These are phyloP conservation scores for Trichosporon sp. DNA, from an alignment of 1,284 basidiomycete species.

Conservation along the genomic window DNA sequence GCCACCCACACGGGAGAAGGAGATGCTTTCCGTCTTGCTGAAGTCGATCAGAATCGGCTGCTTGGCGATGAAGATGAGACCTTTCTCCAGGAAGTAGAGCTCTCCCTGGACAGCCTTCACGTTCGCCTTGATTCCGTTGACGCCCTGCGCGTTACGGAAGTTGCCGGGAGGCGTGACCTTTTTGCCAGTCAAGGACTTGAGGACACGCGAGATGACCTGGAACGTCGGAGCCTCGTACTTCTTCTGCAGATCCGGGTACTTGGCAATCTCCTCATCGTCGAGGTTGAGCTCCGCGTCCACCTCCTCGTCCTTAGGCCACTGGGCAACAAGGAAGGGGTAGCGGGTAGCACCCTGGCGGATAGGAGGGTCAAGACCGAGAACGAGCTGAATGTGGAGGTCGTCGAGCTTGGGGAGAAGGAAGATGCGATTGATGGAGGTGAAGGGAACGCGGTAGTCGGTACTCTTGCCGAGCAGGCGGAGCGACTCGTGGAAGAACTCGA, in stretches of 20 bases:
- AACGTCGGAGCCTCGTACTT: slow-evolving; percentile 79
- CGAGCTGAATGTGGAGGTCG: slow-evolving; percentile 91
- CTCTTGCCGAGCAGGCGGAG: slow-evolving; percentile 92
- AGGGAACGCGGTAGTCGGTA: slow-evolving; percentile 98
- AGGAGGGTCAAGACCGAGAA: slow-evolving; percentile 81
- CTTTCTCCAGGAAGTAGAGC: slow-evolving; percentile 96
- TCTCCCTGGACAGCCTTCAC: slow-evolving; percentile 96
- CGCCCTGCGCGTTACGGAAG: slow-evolving; percentile 65
- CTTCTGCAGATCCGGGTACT: slow-evolving; percentile 53
- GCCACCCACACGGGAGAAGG: slow-evolving; percentile 90
- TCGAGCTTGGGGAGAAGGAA: slow-evolving; percentile 92
- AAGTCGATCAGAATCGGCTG: slow-evolving; percentile 89
- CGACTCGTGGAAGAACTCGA: slow-evolving; percentile 96
- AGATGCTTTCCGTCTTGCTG: slow-evolving; percentile 81
- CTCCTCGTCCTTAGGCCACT: slow-evolving; percentile 94
- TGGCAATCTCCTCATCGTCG: slow-evolving; percentile 57
- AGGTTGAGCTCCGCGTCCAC: slow-evolving; percentile 94
- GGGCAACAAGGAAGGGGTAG: slow-evolving; percentile 97
- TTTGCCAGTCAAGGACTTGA: slow-evolving; percentile 83
- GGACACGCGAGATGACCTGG: slow-evolving; percentile 90
- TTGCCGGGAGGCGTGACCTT: slow-evolving; percentile 79
- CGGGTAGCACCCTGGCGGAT: slow-evolving; percentile 97
- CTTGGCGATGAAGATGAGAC: slow-evolving; percentile 96
- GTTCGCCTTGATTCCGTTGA: slow-evolving; percentile 78
- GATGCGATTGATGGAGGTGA: slow-evolving; percentile 78